Conservation (phyloP, 495 filamentous ascomycete genomes). For the Penicillium paxilli region DNA sequence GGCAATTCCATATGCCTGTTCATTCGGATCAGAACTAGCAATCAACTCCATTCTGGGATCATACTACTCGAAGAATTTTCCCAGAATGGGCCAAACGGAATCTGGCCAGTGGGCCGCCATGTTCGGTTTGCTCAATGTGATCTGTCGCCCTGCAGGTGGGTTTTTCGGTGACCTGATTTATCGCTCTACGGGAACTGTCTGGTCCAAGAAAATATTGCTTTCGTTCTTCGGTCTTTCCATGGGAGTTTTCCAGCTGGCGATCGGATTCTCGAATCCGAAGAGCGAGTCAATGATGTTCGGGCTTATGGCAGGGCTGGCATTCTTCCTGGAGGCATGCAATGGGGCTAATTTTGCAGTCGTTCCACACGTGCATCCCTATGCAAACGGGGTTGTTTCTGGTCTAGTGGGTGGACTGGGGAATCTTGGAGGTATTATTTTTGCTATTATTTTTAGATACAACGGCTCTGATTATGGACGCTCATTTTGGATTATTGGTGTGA, state of each 20-base stretch:
- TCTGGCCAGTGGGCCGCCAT: slow-evolving; percentile 81
- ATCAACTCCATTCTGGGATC: slow-evolving; percentile 80
- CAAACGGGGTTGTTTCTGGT: slow-evolving; percentile 76
- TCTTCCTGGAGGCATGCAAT: slow-evolving; percentile 84
- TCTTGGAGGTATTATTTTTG: slow-evolving; percentile 81
- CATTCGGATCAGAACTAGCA: slow-evolving; percentile 82
- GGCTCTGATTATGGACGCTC: slow-evolving; percentile 63
- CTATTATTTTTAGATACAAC: slow-evolving; percentile 80
- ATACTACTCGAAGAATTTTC: slow-evolving; percentile 81
- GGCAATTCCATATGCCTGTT: slow-evolving; percentile 74
- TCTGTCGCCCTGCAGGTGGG: slow-evolving; percentile 74
- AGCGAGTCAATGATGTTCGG: slow-evolving; percentile 69
- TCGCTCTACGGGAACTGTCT: slow-evolving; percentile 57
- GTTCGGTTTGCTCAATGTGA: slow-evolving; percentile 85
- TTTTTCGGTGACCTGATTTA: slow-evolving; percentile 74
- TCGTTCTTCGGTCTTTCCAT: slow-evolving; percentile 60
- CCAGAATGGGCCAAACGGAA: slow-evolving; percentile 67
- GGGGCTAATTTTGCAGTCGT: slow-evolving; percentile 84
- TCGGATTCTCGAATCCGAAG: slow-evolving; percentile 66
- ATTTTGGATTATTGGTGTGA: slow-evolving; percentile 82
- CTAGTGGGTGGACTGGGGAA: slow-evolving; percentile 79
- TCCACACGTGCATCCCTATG: slow-evolving; percentile 78
- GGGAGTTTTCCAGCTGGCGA: slow-evolving; percentile 67
- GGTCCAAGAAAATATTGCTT: slow-evolving; percentile 77
- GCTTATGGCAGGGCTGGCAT: slow-evolving; percentile 68